phyloP scores from a whole-genome alignment of 129 eudicot species.

The Glebionis coronaria region DNA sequence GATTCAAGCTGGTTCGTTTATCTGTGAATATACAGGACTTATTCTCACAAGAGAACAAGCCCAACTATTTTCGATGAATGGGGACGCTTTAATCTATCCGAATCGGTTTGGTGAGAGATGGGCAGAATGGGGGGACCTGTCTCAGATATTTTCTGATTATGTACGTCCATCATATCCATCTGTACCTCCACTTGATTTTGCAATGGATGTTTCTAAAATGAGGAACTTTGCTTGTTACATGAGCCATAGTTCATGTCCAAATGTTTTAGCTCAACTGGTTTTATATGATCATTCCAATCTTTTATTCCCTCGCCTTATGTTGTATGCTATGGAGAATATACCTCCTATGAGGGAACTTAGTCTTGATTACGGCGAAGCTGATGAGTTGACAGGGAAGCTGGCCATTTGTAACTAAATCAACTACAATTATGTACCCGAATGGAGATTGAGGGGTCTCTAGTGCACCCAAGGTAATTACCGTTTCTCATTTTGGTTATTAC shows the following conservation, averaged over 20 bases:
- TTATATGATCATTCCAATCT: conserved; percentile 71
- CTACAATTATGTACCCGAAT: conserved; percentile 15
- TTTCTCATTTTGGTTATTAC: neutral
- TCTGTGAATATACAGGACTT: conserved; percentile 44
- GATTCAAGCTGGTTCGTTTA: conserved; percentile 46
- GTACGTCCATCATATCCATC: conserved; percentile 52
- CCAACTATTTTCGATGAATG: conserved; percentile 45
- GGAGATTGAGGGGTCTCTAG: neutral
- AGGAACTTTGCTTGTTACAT: conserved; percentile 82
- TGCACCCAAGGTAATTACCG: conserved; percentile 36
- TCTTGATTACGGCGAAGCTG: conserved; percentile 85
- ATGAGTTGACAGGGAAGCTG: conserved; percentile 67
- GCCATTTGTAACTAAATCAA: conserved; percentile 61
- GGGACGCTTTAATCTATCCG: conserved; percentile 55
- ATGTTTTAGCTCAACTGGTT: conserved; percentile 75
- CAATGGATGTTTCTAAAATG: conserved; percentile 77
- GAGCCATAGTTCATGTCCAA: conserved; percentile 75
- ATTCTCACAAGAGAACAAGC: conserved; percentile 56
- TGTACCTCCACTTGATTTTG: conserved; percentile 73
- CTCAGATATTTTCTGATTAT: conserved; percentile 54
- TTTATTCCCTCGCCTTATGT: conserved; percentile 75
- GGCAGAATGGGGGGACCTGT: conserved; percentile 87
- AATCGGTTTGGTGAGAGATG: conserved; percentile 67
- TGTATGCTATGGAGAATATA: conserved; percentile 85
- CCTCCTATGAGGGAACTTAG: conserved; percentile 93